These are phyloP conservation scores for Cercophora newfieldiana DNA, from an alignment of 495 filamentous ascomycete genomes.

Conservation along the genomic window DNA sequence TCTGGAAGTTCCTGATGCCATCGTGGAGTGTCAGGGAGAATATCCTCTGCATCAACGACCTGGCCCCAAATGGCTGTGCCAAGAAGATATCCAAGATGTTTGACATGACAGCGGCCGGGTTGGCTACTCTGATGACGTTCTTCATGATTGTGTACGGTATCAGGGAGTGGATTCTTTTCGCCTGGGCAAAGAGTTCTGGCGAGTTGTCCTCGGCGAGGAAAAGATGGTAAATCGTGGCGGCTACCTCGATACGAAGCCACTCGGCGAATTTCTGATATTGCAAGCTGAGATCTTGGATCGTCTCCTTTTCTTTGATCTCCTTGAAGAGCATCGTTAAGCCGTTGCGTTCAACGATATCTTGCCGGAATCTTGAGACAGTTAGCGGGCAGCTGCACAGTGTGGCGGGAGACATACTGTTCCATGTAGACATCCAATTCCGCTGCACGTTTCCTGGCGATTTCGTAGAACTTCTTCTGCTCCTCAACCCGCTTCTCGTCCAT, in stretches of 20 bases:
- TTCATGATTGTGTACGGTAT: constrained; percentile 92
- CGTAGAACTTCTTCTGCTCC: constrained; percentile 92
- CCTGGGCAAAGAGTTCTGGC: constrained; percentile 90
- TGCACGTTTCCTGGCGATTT: constrained; percentile 87
- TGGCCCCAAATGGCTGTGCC: constrained; percentile 88
- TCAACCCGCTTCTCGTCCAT: constrained; percentile 87
- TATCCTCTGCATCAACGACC: constrained; percentile 88
- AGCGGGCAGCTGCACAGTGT: neutral
- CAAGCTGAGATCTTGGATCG: constrained; percentile 80
- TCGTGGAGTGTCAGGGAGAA: constrained; percentile 90
- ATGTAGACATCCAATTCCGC: constrained; percentile 95
- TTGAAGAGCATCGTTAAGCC: constrained; percentile 90
- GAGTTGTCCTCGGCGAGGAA: constrained; percentile 99
- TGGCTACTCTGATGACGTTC: constrained; percentile 93
- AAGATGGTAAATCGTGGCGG: constrained; percentile 93
- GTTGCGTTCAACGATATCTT: constrained; percentile 63
- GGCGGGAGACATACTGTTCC: constrained; percentile 69
- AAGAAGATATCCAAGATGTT: constrained; percentile 91
- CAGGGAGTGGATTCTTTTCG: constrained; percentile 87
- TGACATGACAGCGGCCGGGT: constrained; percentile 93
- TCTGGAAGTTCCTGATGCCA: constrained; percentile 81
- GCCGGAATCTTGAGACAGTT: constrained; percentile 46
- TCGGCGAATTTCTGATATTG: constrained; percentile 99
- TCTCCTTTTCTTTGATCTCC: constrained; percentile 85
- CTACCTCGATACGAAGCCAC: constrained; percentile 96